Evolutionary conservation across 345 rosid species (phyloP), one percentile per base, ranked within the genome.

Genomic region (Excoecaria agallocha): DNA sequence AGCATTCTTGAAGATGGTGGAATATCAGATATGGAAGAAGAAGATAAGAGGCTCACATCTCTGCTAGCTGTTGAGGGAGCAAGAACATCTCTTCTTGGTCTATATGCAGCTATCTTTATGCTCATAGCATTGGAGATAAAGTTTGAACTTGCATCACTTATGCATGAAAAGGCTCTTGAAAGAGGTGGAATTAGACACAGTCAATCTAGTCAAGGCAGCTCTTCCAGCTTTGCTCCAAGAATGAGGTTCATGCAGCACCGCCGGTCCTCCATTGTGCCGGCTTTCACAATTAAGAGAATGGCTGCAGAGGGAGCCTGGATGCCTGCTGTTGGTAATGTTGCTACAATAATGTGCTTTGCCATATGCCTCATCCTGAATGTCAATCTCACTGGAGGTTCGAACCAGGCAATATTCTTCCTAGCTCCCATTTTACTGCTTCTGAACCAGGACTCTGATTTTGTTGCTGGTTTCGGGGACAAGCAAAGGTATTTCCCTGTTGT

Each of bases 221-320:
- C 89, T 12, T 76, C 86, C 66, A 82, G 85, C 77, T 84, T 87
- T 78, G 89, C 89, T 6, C 81, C 92, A 48, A 83, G 97, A 76
- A 90, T 83, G 96, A 91, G 99, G 84, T 89, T 90, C 85, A 87
- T 96, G 96, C 98, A 93, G 85, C 97, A 91, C 73, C 96, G 96
- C 37, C 91, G 90, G 16, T 87, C 89, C 58, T 82, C 92, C 68
- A 69, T 90, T 9, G 88, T 83, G 51, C 92, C 93, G 57, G 79
- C 85, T 80, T 90, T 93, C 85, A 88, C 97, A 20, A 86, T 93
- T 77, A 94, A 93, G 89, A 89, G 87, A 81, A 93, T 96, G 87
- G 92, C 96, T 50, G 91, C 94, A 58, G 96, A 96, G 75, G 99
- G 97, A 70, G 96, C 97, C 25, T 96, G 99, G 99, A 96, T 96